Conservation (phyloP, 2,329 filamentous ascomycete genomes). For the Colletotrichum nymphaeae region DNA sequence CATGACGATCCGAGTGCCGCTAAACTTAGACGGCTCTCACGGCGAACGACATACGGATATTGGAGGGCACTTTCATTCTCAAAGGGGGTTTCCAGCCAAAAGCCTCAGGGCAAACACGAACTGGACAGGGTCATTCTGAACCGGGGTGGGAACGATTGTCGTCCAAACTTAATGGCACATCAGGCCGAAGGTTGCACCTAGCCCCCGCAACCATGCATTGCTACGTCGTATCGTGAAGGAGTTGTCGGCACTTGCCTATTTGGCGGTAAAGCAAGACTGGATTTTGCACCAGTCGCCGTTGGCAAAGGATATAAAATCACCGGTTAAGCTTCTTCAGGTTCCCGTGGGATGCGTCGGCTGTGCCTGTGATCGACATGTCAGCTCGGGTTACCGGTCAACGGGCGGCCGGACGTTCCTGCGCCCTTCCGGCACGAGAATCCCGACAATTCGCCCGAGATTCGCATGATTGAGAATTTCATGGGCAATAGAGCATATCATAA, state of each 20-base stretch:
- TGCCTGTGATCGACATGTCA: background rate
- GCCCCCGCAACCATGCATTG: background rate
- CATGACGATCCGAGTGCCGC: background rate
- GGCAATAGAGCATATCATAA: background rate
- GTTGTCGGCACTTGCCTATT: background rate
- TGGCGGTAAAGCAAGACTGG: background rate
- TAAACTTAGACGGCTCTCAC: background rate
- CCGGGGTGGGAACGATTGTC: background rate
- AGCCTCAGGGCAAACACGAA: background rate
- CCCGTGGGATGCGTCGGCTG: background rate
- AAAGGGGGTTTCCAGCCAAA: background rate
- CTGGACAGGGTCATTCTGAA: background rate
- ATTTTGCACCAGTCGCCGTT: background rate
- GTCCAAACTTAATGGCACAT: conserved; percentile 12
- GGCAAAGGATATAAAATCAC: background rate
- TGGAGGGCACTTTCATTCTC: background rate
- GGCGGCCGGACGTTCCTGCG: background rate
- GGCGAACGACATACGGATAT: background rate
- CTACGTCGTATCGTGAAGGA: background rate
- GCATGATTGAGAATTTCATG: background rate
- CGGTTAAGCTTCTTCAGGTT: background rate
- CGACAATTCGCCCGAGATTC: too few species aligned
- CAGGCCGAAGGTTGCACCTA: background rate
- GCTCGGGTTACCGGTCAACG: conserved; percentile 5
- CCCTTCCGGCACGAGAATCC: background rate